Base-by-base conservation (phyloP, 495 filamentous ascomycete species). In the Penicillium verhagenii region DNA sequence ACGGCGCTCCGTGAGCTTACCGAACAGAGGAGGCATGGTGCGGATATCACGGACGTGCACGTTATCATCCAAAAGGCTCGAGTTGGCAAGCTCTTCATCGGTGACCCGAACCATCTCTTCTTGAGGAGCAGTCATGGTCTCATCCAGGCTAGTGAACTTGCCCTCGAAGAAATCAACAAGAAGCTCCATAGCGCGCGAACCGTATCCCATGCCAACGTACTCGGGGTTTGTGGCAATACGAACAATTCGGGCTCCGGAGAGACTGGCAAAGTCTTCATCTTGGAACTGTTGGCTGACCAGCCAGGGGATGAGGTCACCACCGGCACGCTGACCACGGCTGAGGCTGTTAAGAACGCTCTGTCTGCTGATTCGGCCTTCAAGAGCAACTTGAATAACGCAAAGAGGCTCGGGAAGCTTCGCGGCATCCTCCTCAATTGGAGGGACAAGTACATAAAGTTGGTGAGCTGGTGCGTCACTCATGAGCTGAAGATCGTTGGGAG, bases 391-490 rank as follows among this genome's bases (percentile, higher is more conserved):
- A 49, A 99, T 87, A 2, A 97, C 94, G 57, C 90, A 95, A 10
- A 97, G 80, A 4, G 95, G 94, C 67, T 99, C 95, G 0, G 95
- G 95, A 4, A 99, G 73, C 42, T 88, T 85, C 20, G 85, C 83
- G 24, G 78, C 84, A 29, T 87, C 82, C 60, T 93, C 90, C 29
- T 87, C 79, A 20, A 95, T 85, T 0, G 94, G 93, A 6, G 92
- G 89, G 4, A 95, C 90, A 31, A 99, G 85, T 25, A 97, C 95
- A 64, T 91, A 97, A 16, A 99, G 85, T 70, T 97, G 92, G 66
- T 99, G 95, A 0, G 94, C 93, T 10, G 95, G 95, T 6, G 95
- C 94, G 74, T 99, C 95, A 59, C 88, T 92, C 89, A 99, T 94
- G 29, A 99, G 84, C 68, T 97, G 95, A 24, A 99, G 80, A 65